Conservation (phyloP, 805 yeast species). For the Metschnikowia lunata region DNA sequence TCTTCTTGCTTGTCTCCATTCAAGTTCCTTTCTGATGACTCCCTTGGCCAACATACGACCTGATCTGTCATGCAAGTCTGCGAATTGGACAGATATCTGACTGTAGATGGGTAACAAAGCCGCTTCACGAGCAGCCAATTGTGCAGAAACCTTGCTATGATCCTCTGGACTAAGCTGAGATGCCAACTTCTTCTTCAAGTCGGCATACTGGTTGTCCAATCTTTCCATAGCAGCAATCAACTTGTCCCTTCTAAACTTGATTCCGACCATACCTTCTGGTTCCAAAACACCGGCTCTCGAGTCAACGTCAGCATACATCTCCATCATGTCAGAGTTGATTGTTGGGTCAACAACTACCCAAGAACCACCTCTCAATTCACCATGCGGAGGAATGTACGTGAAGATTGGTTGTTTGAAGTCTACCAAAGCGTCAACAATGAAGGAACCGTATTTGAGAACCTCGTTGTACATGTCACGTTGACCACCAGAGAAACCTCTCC, state of each 20-base stretch:
- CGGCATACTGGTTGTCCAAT: slow-evolving; percentile 72
- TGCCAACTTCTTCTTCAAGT: slow-evolving; percentile 58
- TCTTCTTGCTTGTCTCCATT: slow-evolving; percentile 87
- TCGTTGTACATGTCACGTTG: slow-evolving; percentile 99
- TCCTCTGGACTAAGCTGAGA: slow-evolving; percentile 56
- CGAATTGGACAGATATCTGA: slow-evolving; percentile 92
- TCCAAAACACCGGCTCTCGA: slow-evolving; percentile 97
- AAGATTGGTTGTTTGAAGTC: slow-evolving; percentile 95
- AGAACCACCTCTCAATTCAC: slow-evolving; percentile 99
- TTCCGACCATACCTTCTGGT: slow-evolving; percentile 99
- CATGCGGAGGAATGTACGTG: slow-evolving; percentile 96
- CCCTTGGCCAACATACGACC: slow-evolving; percentile 97
- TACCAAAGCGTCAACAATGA: slow-evolving; percentile 93
- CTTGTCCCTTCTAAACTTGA: slow-evolving; percentile 93
- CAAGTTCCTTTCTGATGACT: slow-evolving; percentile 76
- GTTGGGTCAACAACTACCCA: slow-evolving; percentile 99
- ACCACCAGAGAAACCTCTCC: slow-evolving; percentile 99
- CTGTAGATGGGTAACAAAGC: slow-evolving; percentile 79
- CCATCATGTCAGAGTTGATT: slow-evolving; percentile 95
- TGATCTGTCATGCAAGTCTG: slow-evolving; percentile 95
- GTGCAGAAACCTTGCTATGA: slow-evolving; percentile 56
- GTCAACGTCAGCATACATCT: slow-evolving; percentile 96
- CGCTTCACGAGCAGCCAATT: slow-evolving; percentile 75
- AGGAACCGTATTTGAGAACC: slow-evolving; percentile 94
- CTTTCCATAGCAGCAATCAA: slow-evolving; percentile 87